Percentiles rank a stretch among this genome's conserved stretches.
These are phyloP conservation scores for Coemansia sp. DNA, from an alignment of 371 early-diverging fungal species.

Conservation along the genomic window DNA sequence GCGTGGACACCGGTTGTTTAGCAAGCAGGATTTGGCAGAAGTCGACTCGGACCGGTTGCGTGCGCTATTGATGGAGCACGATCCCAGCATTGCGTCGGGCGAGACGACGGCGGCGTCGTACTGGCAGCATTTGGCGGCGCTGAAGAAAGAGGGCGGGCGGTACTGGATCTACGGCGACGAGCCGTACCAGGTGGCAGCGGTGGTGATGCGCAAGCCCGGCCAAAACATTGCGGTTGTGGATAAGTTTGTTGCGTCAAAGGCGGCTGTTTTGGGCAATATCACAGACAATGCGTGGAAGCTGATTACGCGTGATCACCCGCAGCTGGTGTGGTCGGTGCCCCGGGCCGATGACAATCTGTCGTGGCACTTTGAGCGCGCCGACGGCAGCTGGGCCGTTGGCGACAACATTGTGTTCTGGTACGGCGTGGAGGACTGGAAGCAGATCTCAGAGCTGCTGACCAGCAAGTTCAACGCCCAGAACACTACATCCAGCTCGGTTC, in stretches of 20 bases:
- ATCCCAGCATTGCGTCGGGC: constrained; percentile 67
- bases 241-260: constrained; percentile 75
- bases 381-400: constrained; percentile 70
- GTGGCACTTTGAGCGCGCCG: constrained; percentile 94
- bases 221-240: constrained; percentile 67
- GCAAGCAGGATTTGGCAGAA: constrained; percentile 61
- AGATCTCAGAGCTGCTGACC: constrained; percentile 62
- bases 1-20: constrained; percentile 85
- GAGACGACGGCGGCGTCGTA: constrained; percentile 63
- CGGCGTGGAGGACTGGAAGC: constrained; percentile 75
- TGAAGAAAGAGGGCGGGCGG: constrained; percentile 45
- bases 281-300: constrained; percentile 86
- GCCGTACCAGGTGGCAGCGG: constrained; percentile 82
- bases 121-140: constrained; percentile 47
- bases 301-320: constrained; percentile 69
- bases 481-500: constrained; percentile 21
- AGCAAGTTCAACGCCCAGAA: constrained; percentile 13
- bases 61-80: constrained; percentile 73
- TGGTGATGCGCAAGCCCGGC: constrained; percentile 56
- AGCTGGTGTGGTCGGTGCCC: constrained; percentile 69
- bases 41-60: constrained; percentile 83
- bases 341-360: constrained; percentile 57
- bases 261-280: constrained; percentile 80
- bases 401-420: constrained; percentile 86
- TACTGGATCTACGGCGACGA: constrained; percentile 79